Base-by-base conservation (phyloP, 768 basidiomycete species). In the Termitomyces sp. region DNA sequence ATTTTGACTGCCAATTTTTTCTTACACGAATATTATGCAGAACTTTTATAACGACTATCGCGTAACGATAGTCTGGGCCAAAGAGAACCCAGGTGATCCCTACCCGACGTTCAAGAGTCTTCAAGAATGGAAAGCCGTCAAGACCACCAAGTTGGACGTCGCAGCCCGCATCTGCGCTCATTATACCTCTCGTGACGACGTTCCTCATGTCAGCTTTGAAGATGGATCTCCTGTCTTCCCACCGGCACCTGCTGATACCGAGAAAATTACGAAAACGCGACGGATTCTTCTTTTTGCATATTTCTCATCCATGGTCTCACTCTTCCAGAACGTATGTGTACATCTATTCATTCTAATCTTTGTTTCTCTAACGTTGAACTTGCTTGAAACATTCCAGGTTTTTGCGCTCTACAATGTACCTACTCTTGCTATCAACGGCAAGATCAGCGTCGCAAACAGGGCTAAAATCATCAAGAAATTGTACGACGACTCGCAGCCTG, bases 371-470 rank as follows among this genome's bases (percentile, higher is more conserved):
- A 10, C 10, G 7, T 25, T 34, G 6, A 8, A 35, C 34, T 30
- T 23, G 6, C 12, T 16, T n/a, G n/a, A n/a, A 35, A 30, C 23
- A 27, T 25, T 11, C 0, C 19, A 61, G 60, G 39, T 61, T 50
- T 37, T 61, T 2, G 1, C 2, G 2, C 48, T 61, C 9, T 56
- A 61, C n/a, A 51, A 51, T 17, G 30, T 61, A 16, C 3, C 11
- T 0, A 41, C 23, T 28, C n/a, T 63, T 1, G 12, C 52, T 6
- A 64, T 67, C 55, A 52, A 61, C 37, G 66, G 66, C 1, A 42
- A 51, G 5, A 58, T 50, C 3, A 21, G 53, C 17, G 51, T 56
- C 8, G 47, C 55, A 2, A 39, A 57, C 19, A 57, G 60, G 0
- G 57, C 46, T 17, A 50, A 60, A 21, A 42, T 58, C 0, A 55